Percentiles rank a stretch among this genome's conserved stretches.
Evolutionary conservation across 2,329 filamentous ascomycete species (phyloP).

Genomic region (Lojkania enalia): DNA sequence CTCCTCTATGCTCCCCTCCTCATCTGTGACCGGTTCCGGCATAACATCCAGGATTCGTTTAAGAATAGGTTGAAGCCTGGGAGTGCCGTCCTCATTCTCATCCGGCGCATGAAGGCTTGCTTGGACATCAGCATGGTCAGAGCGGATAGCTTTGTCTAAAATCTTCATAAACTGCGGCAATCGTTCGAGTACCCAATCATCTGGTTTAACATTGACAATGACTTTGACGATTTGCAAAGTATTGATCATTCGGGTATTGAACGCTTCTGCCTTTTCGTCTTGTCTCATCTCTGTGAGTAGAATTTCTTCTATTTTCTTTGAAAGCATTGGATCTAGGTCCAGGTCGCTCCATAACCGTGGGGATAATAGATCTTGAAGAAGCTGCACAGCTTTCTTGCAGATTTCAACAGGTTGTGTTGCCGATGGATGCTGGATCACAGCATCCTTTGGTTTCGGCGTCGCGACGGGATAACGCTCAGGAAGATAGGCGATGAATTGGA

Average conservation of each 20-base stretch:
- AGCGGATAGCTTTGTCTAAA: slow-evolving; percentile 84
- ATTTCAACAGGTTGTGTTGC: slow-evolving; percentile 69
- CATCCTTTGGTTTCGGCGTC: slow-evolving; percentile 47
- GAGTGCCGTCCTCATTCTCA: slow-evolving; percentile 66
- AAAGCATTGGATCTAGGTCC: slow-evolving; percentile 81
- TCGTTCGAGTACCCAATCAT: slow-evolving; percentile 87
- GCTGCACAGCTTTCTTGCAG: slow-evolving; percentile 78
- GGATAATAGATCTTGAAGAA: slow-evolving; percentile 83
- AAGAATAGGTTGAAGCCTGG: slow-evolving; percentile 69
- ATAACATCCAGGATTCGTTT: slow-evolving; percentile 85
- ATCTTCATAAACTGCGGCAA: slow-evolving; percentile 81
- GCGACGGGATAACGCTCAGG: slow-evolving; percentile 79
- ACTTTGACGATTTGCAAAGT: slow-evolving; percentile 90
- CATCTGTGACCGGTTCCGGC: slow-evolving; percentile 79
- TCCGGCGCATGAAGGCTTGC: slow-evolving; percentile 83
- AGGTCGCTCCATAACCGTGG: slow-evolving; percentile 89
- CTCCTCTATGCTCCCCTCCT: slow-evolving; percentile 77
- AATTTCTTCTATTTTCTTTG: slow-evolving; percentile 85
- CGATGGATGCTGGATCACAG: slow-evolving; percentile 30
- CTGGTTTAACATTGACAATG: slow-evolving; percentile 81
- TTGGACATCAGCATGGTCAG: slow-evolving; percentile 88
- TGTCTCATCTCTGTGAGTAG: slow-evolving; percentile 69
- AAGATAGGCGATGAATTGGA: slow-evolving; percentile 90
- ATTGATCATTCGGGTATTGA: slow-evolving; percentile 87
- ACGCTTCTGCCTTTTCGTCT: slow-evolving; percentile 64